A percentile compares a stretch with the other conserved stretches of the same genome.
Conservation (phyloP, 2,329 filamentous ascomycete species). For the Ceratocystis cacaofunesta region DNA sequence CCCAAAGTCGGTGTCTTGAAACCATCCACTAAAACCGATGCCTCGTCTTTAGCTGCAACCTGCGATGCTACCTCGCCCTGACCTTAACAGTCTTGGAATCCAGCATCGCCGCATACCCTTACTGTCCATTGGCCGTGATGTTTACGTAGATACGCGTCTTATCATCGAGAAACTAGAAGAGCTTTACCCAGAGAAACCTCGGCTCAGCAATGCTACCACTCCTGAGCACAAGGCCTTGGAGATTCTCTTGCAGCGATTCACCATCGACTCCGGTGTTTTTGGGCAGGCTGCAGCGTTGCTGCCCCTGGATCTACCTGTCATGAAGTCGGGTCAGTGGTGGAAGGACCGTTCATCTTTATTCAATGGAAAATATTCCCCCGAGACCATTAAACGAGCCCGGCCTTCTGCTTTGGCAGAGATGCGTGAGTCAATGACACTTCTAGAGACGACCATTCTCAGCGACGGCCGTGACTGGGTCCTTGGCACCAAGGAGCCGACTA, state of each 20-base stretch:
- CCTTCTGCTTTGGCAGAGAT: conserved; percentile 44
- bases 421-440: conserved; percentile 36
- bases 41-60: conserved; percentile 44
- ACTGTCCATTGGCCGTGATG: conserved; percentile 47
- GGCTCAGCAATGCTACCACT: conserved; percentile 28
- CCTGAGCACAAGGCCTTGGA: conserved; percentile 5
- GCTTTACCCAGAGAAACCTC: conserved; percentile 32
- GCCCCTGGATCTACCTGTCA: conserved; percentile 37
- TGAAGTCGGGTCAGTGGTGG: conserved; percentile 43
- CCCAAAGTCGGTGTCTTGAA: neutral
- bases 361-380: conserved; percentile 19
- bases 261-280: conserved; percentile 45
- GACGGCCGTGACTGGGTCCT: conserved; percentile 55
- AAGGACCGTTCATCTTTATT: conserved; percentile 38
- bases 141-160: conserved; percentile 56
- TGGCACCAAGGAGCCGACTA: conserved; percentile 33
- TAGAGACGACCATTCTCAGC: conserved; percentile 47
- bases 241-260: conserved; percentile 40
- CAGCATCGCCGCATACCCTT: conserved; percentile 56
- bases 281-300: conserved; percentile 36
- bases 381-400: conserved; percentile 23
- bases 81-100: conserved; percentile 45
- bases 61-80: conserved; percentile 48
- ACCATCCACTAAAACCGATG: neutral
- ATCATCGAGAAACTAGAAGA: conserved; percentile 51